Conservation (phyloP, 2,329 filamentous ascomycete genomes). For the Rhexocercosporidium sp. region DNA sequence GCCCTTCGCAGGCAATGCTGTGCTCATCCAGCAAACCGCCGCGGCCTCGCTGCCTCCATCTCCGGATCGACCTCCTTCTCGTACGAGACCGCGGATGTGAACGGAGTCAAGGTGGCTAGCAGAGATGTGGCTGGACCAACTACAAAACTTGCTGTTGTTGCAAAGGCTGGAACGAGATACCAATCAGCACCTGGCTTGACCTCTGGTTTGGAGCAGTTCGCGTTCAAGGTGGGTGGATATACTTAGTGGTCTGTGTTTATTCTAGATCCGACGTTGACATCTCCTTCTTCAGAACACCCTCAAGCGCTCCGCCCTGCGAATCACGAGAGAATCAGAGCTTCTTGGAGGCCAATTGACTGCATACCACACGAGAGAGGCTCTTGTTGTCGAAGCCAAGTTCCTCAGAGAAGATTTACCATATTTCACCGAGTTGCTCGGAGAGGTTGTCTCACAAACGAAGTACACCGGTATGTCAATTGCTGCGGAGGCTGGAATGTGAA, state of each 20-base stretch:
- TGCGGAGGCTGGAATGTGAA: too few relatives aligned
- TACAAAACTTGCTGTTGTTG: conserved; percentile 87
- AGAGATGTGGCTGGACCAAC: conserved; percentile 88
- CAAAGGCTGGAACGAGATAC: conserved; percentile 94
- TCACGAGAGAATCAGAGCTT: conserved; percentile 93
- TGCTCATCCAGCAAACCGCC: conserved; percentile 58
- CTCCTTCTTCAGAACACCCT: conserved; percentile 70
- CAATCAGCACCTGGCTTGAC: conserved; percentile 88
- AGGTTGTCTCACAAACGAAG: conserved; percentile 87
- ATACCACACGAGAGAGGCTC: conserved; percentile 90
- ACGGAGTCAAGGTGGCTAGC: conserved; percentile 90
- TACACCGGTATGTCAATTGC: conserved; percentile 69
- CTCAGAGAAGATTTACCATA: conserved; percentile 95
- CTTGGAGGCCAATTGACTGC: conserved; percentile 88
- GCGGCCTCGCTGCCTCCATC: conserved; percentile 65
- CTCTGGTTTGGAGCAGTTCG: conserved; percentile 90
- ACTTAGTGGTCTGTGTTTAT: neutral
- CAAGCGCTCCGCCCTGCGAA: conserved; percentile 87
- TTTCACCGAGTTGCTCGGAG: conserved; percentile 93
- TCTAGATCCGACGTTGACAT: conserved; percentile 21
- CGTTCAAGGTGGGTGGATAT: conserved; percentile 79
- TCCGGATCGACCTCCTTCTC: conserved; percentile 77
- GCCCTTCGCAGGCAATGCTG: conserved; percentile 64
- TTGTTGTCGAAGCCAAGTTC: conserved; percentile 94
- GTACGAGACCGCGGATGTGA: conserved; percentile 85